Percentiles rank a stretch among this genome's conserved stretches.
Conservation (phyloP, 345 rosid genomes). For the Ricinus communis region DNA sequence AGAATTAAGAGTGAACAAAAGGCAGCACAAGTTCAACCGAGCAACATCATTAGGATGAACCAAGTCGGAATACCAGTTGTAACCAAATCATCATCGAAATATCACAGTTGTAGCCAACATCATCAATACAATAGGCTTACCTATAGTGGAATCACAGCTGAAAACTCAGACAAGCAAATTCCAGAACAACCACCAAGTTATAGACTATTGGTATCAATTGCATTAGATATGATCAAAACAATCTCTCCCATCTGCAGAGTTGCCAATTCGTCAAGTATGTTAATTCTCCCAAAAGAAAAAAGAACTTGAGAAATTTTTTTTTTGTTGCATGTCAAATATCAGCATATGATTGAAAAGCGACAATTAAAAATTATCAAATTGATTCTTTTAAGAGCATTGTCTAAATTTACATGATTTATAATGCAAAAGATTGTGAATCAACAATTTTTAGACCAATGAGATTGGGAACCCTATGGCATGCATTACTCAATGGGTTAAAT, state of each 20-base stretch:
- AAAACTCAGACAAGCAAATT: constrained; percentile 43
- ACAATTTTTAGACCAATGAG: constrained; percentile 61
- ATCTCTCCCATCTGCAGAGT: constrained; percentile 44
- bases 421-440: constrained; percentile 51
- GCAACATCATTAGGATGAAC: neutral
- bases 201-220: constrained; percentile 37
- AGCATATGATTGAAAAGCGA: neutral
- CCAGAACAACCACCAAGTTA: constrained; percentile 56
- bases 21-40: no score
- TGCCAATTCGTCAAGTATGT: constrained; percentile 48
- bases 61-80: neutral
- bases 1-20: no score
- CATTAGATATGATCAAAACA: constrained; percentile 34
- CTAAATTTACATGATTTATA: constrained; percentile 55
- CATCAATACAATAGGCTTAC: no score
- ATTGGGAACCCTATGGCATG: constrained; percentile 56
- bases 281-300: constrained; percentile 40
- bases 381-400: neutral
- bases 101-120: neutral
- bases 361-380: neutral
- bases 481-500: constrained; percentile 12
- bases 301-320: constrained; percentile 60
- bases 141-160: constrained; percentile 45
- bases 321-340: constrained; percentile 42
- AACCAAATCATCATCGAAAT: neutral